phyloP scores from a whole-genome alignment of 805 yeast species.

The Metschnikowia corniflorae region DNA sequence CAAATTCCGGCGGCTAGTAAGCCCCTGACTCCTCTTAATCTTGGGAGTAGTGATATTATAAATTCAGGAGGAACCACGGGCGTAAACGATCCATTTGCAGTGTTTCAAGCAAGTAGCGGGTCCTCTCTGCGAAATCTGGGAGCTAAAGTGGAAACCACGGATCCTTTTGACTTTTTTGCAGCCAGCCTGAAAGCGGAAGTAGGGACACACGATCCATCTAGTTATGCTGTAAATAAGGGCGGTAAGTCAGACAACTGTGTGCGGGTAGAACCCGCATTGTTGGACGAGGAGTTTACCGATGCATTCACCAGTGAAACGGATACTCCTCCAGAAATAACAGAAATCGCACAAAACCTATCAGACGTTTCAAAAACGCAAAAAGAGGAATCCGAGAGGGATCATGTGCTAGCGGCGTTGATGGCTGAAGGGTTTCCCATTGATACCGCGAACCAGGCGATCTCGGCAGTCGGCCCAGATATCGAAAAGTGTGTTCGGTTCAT shows the following conservation, averaged over 20 bases:
- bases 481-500: slow-evolving; percentile 63
- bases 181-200: too few species aligned
- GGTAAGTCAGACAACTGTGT: too few species aligned
- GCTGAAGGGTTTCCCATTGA: slow-evolving; percentile 77
- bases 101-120: not conserved
- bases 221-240: too few species aligned
- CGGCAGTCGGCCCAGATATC: slow-evolving; percentile 54
- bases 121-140: not conserved
- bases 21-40: not conserved
- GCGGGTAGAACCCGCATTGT: slow-evolving; percentile 18
- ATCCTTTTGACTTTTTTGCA: slow-evolving; percentile 4
- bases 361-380: not conserved
- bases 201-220: too few species aligned
- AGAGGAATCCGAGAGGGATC: slow-evolving; percentile 31
- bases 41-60: not conserved
- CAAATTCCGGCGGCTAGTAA: slow-evolving; percentile 3
- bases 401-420: slow-evolving; percentile 60
- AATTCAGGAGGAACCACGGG: not conserved
- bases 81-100: slow-evolving; percentile 21
- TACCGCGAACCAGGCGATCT: slow-evolving; percentile 58
- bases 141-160: not conserved
- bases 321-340: not conserved
- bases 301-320: slow-evolving; percentile 20
- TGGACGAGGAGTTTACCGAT: slow-evolving; percentile 45
- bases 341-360: not conserved